Base-by-base conservation (phyloP, 2,329 filamentous ascomycete genomes). In the Neopestalotiopsis rosae region DNA sequence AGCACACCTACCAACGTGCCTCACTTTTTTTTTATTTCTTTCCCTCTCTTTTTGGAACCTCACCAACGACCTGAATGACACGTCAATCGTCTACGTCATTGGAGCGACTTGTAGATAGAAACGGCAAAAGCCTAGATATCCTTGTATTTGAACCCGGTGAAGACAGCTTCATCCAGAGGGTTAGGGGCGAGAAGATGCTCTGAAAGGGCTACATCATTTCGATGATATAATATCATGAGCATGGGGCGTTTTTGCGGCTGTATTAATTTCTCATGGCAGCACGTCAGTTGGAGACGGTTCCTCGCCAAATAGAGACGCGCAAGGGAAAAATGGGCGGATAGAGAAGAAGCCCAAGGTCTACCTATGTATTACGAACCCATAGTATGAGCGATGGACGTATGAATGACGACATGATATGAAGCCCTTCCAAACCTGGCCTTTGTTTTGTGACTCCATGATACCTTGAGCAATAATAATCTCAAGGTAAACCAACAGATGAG, bases 351-450 rank as follows among this genome's bases (percentile, higher is more conserved):
- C 66, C 59, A n/a, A 70, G 69, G 71, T 72, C 71, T 70, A n/a
- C 45, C 45, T 52, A 75, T 71, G 65, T 74, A 75, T 77, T 73
- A 77, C 71, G 74, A 78, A 34, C 32, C 59, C 59, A 62, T 62
- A 62, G 59, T 40, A 62, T 62, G 59, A 62, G 17, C 72, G 68
- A 59, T 68, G 69, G 62, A 76, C 73, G 72, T 71, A 78, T 76
- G 77, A 77, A 77, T 78, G 76, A 79, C 69, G 75, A 77, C 72
- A 77, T 75, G 75, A 74, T 72, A 75, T 74, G 70, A 76, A 67
- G 20, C 45, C 34, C 45, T 52, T 52, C 45, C 45, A 52, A 52
- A 24, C 2, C 6, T n/a, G 45, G 9, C n/a, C n/a, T 7, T 52
- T 17, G 14, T 28, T 52, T 17, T 9, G 9, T n/a, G 17, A 10